Evolutionary conservation across 2,329 filamentous ascomycete genomes (phyloP).

Genomic region (Diplodia mutila): DNA sequence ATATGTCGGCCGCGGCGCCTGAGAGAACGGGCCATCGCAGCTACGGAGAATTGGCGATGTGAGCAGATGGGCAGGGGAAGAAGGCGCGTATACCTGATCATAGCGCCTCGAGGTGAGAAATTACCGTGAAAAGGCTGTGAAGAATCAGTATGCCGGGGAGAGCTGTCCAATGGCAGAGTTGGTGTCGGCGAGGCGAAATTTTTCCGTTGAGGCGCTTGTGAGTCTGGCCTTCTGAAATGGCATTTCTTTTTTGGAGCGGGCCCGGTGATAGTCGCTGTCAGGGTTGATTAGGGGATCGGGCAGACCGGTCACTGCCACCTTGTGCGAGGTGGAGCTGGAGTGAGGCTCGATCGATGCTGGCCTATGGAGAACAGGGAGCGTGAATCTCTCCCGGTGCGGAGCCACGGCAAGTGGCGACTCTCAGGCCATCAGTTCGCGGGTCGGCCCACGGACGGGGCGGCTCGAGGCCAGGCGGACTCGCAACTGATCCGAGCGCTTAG

Average conservation of each 20-base stretch:
- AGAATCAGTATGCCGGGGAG: neutral
- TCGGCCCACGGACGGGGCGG: neutral
- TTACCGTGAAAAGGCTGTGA: too few species aligned
- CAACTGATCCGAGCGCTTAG: slow-evolving; percentile 17
- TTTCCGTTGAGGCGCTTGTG: neutral
- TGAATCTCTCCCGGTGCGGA: neutral
- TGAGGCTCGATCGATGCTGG: neutral
- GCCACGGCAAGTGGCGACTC: neutral
- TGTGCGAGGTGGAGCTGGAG: neutral
- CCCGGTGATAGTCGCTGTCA: neutral
- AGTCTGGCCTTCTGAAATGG: neutral
- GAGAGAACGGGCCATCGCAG: too few species aligned
- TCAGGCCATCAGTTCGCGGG: slow-evolving; percentile 12
- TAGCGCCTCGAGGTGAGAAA: neutral
- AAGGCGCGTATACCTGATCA: too few species aligned
- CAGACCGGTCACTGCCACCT: neutral
- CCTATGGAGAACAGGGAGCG: neutral
- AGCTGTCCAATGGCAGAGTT: neutral
- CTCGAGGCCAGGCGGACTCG: slow-evolving; percentile 7
- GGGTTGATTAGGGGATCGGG: neutral
- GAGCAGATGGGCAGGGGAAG: too few species aligned
- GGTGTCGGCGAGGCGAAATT: neutral
- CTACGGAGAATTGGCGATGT: too few species aligned
- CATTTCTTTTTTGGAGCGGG: slow-evolving; percentile 3
- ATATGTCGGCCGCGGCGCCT: too few species aligned